Percentiles rank a stretch among this genome's conserved stretches.
Conservation (phyloP, 805 yeast species). For the Saturnispora quitensis region DNA sequence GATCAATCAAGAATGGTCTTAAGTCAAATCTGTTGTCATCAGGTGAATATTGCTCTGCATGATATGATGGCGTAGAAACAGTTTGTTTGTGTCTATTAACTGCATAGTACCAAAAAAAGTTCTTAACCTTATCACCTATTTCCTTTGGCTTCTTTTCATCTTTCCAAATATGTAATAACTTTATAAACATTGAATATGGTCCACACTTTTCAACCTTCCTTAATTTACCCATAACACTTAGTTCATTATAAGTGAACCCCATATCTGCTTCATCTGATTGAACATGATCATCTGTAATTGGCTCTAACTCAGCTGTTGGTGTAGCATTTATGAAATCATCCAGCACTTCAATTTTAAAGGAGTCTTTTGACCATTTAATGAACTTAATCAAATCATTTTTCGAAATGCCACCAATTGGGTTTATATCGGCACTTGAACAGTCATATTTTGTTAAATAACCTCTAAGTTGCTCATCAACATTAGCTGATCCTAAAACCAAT, state of each 20-base stretch:
- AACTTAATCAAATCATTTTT: constrained; percentile 86
- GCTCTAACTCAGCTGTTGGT: constrained; percentile 97
- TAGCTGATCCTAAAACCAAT: constrained; percentile 89
- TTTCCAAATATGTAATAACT: constrained; percentile 87
- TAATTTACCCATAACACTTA: constrained; percentile 81
- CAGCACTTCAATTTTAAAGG: constrained; percentile 70
- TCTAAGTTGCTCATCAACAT: constrained; percentile 92
- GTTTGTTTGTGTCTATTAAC: constrained; percentile 96
- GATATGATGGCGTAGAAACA: constrained; percentile 93
- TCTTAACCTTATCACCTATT: constrained; percentile 86
- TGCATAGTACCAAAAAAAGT: constrained; percentile 89
- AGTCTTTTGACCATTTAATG: constrained; percentile 64
- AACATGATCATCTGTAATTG: constrained; percentile 83
- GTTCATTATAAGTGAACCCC: constrained; percentile 97
- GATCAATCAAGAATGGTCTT: constrained; percentile 90
- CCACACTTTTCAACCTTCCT: constrained; percentile 94
- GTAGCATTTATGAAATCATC: constrained; percentile 77
- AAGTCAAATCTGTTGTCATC: constrained; percentile 95
- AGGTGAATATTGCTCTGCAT: constrained; percentile 96
- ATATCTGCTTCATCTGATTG: constrained; percentile 96
- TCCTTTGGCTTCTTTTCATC: constrained; percentile 73
- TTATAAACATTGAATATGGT: constrained; percentile 89
- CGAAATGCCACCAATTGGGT: constrained; percentile 98
- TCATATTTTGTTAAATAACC: constrained; percentile 96
- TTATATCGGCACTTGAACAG: constrained; percentile 93